These are phyloP conservation scores for Carex scoparia DNA, from an alignment of 176 grass and related monocot genomes.

Conservation along the genomic window DNA sequence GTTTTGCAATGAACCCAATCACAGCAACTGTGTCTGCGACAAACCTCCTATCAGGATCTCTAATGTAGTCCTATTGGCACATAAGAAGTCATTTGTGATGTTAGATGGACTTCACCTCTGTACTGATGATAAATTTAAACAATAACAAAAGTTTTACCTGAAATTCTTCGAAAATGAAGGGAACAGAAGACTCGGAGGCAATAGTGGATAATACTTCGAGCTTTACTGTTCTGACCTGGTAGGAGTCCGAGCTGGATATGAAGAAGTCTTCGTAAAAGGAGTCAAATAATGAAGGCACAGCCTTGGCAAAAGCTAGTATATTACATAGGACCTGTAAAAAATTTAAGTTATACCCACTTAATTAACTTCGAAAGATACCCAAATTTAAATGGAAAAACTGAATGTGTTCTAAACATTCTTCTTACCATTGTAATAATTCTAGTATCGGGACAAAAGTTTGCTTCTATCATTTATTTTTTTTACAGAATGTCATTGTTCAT, in stretches of 20 bases:
- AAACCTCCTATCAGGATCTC: constrained; percentile 92
- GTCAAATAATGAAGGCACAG: constrained; percentile 58
- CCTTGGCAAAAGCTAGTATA: constrained; percentile 82
- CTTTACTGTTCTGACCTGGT: constrained; percentile 76
- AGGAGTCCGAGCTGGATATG: constrained; percentile 67
- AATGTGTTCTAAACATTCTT: constrained; percentile 6
- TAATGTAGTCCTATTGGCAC: constrained; percentile 86
- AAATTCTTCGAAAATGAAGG: constrained; percentile 80
- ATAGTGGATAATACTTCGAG: constrained; percentile 90
- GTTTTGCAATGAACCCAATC: constrained; percentile 72
- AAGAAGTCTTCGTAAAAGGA: constrained; percentile 82
- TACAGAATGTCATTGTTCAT: neutral
- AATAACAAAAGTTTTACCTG: constrained; percentile 46
- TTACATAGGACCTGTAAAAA: constrained; percentile 85
- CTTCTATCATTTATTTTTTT: neutral
- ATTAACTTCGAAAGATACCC: constrained; percentile 16
- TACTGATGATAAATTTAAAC: constrained; percentile 2
- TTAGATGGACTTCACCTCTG: neutral
- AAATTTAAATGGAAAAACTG: neutral
- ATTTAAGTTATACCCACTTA: constrained; percentile 4
- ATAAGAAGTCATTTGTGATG: constrained; percentile 17
- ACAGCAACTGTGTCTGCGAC: constrained; percentile 87
- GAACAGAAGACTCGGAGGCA: constrained; percentile 62
- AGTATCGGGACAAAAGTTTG: neutral
- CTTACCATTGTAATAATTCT: neutral